Percentiles rank a stretch among this genome's conserved stretches.
phyloP scores from a whole-genome alignment of 371 early-diverging fungal genomes.

The Saksenaea vasiformis region DNA sequence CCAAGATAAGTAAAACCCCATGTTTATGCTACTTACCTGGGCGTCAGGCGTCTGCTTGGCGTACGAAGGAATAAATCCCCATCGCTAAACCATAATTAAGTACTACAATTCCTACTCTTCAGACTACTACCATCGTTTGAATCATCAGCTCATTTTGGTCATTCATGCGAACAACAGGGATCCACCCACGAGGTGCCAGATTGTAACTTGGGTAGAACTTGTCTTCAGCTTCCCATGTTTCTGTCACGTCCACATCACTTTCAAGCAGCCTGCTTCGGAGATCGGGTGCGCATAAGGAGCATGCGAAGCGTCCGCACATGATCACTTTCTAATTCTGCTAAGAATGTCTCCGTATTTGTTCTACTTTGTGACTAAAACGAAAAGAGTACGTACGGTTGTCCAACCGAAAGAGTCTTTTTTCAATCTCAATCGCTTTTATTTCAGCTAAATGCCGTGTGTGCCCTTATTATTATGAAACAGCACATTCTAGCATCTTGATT shows the following conservation, averaged over 20 bases:
- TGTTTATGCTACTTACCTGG: constrained; percentile 13
- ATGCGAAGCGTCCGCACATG: constrained; percentile 50
- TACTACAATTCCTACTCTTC: neutral
- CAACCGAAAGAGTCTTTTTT: too few relatives aligned
- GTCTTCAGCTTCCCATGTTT: constrained; percentile 47
- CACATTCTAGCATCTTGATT: too few relatives aligned
- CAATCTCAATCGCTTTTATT: too few relatives aligned
- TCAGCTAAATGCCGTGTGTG: too few relatives aligned
- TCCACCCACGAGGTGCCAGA: constrained; percentile 59
- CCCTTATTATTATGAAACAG: too few relatives aligned
- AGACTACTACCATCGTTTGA: constrained; percentile 51
- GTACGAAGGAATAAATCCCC: constrained; percentile 69
- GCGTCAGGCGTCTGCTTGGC: constrained; percentile 44
- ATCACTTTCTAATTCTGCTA: neutral
- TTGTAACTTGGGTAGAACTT: constrained; percentile 54
- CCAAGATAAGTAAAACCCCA: neutral
- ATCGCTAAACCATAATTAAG: constrained; percentile 36
- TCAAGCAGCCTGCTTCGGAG: constrained; percentile 33
- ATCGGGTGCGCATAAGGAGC: constrained; percentile 31
- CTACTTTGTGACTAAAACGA: too few relatives aligned
- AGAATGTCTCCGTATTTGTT: too few relatives aligned
- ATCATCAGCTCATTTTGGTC: constrained; percentile 34
- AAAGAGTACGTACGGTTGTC: too few relatives aligned
- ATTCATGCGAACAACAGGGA: constrained; percentile 55
- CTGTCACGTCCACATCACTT: constrained; percentile 28